Conservation (phyloP, 805 yeast species). For the Yamadazyma paraphyllophila region DNA sequence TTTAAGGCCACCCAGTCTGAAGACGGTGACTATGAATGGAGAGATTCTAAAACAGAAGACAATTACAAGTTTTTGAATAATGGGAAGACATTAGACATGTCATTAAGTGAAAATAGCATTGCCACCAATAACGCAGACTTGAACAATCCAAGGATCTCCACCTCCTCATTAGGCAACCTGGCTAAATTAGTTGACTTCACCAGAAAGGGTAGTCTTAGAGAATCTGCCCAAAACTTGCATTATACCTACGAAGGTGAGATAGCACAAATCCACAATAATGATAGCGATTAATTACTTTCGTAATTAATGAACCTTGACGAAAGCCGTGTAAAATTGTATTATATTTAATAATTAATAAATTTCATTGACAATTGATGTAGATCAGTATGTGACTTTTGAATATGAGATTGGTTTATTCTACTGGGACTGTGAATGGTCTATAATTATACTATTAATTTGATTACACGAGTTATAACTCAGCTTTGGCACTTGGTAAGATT, state of each 20-base stretch:
- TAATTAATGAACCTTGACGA: slow-evolving; percentile 5
- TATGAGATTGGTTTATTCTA: too few species aligned
- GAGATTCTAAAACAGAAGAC: slow-evolving; percentile 13
- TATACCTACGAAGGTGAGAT: slow-evolving; percentile 29
- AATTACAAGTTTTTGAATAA: slow-evolving; percentile 14
- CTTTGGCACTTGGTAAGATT: slow-evolving; percentile 25
- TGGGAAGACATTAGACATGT: slow-evolving; percentile 13
- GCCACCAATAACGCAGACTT: slow-evolving; percentile 14
- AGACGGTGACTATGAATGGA: slow-evolving; percentile 33
- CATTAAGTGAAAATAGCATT: slow-evolving; percentile 22
- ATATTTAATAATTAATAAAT: slow-evolving; percentile 8
- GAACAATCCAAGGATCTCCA: slow-evolving; percentile 15
- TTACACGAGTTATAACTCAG: slow-evolving; percentile 4
- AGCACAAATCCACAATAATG: slow-evolving; percentile 25
- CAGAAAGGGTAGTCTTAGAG: slow-evolving; percentile 41
- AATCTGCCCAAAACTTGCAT: slow-evolving; percentile 35
- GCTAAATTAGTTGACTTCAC: slow-evolving; percentile 50
- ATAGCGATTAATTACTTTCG: slow-evolving; percentile 3
- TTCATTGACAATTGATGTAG: not conserved
- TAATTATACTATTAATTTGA: too few species aligned
- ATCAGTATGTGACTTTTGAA: too few species aligned
- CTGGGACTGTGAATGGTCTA: too few species aligned
- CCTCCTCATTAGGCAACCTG: slow-evolving; percentile 20
- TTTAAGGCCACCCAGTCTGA: slow-evolving; percentile 27
- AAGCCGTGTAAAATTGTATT: slow-evolving; percentile 6